phyloP scores from a whole-genome alignment of 768 basidiomycete species.

The Leccinum disarticulatum region DNA sequence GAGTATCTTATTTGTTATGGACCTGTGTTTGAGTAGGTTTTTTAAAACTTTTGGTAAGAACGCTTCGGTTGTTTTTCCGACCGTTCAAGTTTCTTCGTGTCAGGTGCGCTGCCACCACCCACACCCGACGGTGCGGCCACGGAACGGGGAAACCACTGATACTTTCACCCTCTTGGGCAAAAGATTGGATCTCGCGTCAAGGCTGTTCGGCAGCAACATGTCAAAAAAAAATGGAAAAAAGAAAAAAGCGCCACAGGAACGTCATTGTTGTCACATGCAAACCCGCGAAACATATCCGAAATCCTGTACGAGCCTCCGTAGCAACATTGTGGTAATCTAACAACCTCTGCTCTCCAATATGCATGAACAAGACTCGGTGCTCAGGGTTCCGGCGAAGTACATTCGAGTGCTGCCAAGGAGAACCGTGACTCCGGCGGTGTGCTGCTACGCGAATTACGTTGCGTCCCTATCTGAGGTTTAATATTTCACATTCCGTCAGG shows the following conservation, averaged over 20 bases:
- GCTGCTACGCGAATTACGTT: conserved; percentile 6
- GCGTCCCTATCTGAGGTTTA: conserved; percentile 6
- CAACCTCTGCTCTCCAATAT: neutral
- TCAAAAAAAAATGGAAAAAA: conserved; percentile 8
- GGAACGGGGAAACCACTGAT: neutral
- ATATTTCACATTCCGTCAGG: conserved; percentile 20
- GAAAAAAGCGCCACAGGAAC: conserved; percentile 25
- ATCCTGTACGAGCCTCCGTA: neutral
- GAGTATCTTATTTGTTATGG: conserved; percentile 31
- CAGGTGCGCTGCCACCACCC: neutral
- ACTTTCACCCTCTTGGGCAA: neutral
- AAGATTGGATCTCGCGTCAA: conserved; percentile 20
- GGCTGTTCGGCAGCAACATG: conserved; percentile 11
- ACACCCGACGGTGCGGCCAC: neutral
- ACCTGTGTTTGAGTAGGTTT: conserved; percentile 6
- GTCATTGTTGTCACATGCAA: conserved; percentile 3
- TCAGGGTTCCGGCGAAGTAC: neutral
- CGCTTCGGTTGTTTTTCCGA: neutral
- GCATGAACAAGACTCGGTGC: neutral
- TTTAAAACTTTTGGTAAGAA: conserved; percentile 5
- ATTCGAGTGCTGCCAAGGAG: too few relatives aligned
- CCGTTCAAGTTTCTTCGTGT: neutral
- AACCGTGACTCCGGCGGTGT: neutral
- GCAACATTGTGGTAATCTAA: neutral
- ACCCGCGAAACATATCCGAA: neutral